Evolutionary conservation across 2,329 filamentous ascomycete species (phyloP).

Genomic region (Claviceps arundinis): DNA sequence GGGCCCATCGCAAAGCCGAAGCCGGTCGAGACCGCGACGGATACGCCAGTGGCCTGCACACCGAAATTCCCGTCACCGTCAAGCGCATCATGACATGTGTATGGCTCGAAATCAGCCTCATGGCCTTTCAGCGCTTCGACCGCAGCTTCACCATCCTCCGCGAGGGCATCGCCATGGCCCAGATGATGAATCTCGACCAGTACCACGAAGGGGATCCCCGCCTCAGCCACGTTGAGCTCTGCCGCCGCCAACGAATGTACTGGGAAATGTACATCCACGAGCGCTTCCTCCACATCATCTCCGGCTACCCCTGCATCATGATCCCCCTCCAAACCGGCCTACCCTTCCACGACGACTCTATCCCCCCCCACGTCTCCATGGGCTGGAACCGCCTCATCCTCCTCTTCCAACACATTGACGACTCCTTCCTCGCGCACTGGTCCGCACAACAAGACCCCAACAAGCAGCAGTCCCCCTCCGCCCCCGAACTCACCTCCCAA

Average conservation of each 20-base stretch:
- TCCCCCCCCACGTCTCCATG: conserved; percentile 22
- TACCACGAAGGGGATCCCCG: conserved; percentile 17
- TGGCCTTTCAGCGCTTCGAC: conserved; percentile 32
- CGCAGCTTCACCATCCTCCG: conserved; percentile 34
- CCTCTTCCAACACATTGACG: conserved; percentile 25
- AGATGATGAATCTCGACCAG: conserved; percentile 29
- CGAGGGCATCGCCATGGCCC: conserved; percentile 30
- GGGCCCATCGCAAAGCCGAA: conserved; percentile 14
- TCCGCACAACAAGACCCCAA: conserved; percentile 15
- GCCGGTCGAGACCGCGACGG: conserved; percentile 18
- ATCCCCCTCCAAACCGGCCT: conserved; percentile 18
- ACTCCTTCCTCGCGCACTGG: conserved; percentile 25
- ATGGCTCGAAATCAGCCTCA: conserved; percentile 37
- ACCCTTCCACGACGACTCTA: conserved; percentile 18
- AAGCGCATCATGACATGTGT: conserved; percentile 34
- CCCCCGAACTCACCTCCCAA: conserved; percentile 18
- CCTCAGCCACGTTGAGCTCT: conserved; percentile 8
- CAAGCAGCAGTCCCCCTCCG: conserved; percentile 3
- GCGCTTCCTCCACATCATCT: conserved; percentile 38
- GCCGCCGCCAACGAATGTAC: conserved; percentile 12
- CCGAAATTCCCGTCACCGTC: conserved; percentile 25
- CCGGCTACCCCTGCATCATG: conserved; percentile 28
- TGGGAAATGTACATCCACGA: conserved; percentile 14
- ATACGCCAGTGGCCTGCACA: conserved; percentile 17
- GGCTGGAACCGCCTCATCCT: conserved; percentile 25